Evolutionary conservation across 2,329 filamentous ascomycete genomes (phyloP).

Genomic region (Cryphonectria radicalis): DNA sequence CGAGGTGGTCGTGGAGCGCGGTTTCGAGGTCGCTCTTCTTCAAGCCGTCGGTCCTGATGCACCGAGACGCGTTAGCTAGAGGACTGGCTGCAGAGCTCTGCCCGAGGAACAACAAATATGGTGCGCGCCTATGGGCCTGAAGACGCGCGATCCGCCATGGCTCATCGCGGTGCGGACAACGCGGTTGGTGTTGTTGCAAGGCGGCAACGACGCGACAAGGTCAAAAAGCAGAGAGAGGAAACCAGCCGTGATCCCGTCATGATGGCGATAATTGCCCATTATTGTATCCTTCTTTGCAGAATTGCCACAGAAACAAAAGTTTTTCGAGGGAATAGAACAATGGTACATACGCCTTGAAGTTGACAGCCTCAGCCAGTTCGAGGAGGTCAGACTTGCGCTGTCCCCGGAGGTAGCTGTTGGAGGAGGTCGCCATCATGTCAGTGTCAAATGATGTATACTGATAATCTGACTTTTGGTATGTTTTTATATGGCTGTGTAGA

Average conservation of each 20-base stretch:
- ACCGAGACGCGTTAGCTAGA: constrained; percentile 31
- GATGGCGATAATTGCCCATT: neutral
- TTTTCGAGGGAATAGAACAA: neutral
- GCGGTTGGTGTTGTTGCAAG: constrained; percentile 1
- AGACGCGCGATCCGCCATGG: neutral
- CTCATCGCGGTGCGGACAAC: neutral
- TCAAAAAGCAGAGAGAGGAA: neutral
- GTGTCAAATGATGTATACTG: neutral
- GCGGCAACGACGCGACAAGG: constrained; percentile 12
- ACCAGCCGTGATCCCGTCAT: neutral
- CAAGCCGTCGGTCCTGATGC: constrained; percentile 65
- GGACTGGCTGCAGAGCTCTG: neutral
- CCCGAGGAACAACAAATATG: neutral
- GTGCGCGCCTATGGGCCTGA: neutral
- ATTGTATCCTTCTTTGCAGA: neutral
- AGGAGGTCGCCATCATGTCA: constrained; percentile 58
- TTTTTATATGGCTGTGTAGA: constrained; percentile 25
- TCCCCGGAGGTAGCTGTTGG: constrained; percentile 73
- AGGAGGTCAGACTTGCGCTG: constrained; percentile 83
- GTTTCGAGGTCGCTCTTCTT: constrained; percentile 82
- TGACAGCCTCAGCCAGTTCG: constrained; percentile 72
- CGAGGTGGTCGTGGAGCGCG: constrained; percentile 73
- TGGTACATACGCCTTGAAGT: constrained; percentile 70
- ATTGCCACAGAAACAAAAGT: neutral
- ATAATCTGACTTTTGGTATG: constrained; percentile 39